Evolutionary conservation across 495 filamentous ascomycete species (phyloP), one percentile per base, ranked within the genome.

Genomic region (Hypoxylon cercidicola): DNA sequence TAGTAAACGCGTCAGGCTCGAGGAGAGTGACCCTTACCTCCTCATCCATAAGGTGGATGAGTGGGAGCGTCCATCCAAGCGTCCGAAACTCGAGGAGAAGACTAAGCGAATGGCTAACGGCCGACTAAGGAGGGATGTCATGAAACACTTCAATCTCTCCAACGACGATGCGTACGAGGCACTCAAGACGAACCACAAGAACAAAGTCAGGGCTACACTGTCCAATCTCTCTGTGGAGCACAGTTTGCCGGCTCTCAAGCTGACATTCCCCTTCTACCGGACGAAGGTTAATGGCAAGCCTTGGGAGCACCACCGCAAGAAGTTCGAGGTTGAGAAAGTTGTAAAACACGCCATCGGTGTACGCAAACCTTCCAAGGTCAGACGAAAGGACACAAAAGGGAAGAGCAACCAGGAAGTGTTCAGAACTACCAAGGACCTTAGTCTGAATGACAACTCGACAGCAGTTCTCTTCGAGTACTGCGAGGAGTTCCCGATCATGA

Each of bases 101-200:
- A 74, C 81, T 50, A 85, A 84, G 54, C 81, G 86, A 19, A 78
- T 85, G 74, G 81, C 79, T 9, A 84, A 81, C 43, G 82, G 84
- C 9, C 79, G 79, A 30, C 70, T 88, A 13, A 81, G 82, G 18
- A 85, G 83, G 23, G 81, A 86, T 47, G 76, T 96, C n/a, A 85
- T 82, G 21, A 84, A 88, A 62, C 85, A 93, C 19, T 98, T 96
- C 82, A 97, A 98, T 74, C 90, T 97, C 48, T 97, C 94, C 23
- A 97, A 97, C 59, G 95, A 99, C 69, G 89, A 92, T 44, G 93
- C 93, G 1, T 99, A 99, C 72, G 92, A 97, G 66, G 87, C 90
- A 51, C 84, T 99, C 41, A 98, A 99, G 76, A 92, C 96, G 72
- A 99, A 97, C 73, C 91, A 93, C 64, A 92, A 96, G 77, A 94